phyloP scores from a whole-genome alignment of 2,329 filamentous ascomycete species.

The Pyrenophora graminea region DNA sequence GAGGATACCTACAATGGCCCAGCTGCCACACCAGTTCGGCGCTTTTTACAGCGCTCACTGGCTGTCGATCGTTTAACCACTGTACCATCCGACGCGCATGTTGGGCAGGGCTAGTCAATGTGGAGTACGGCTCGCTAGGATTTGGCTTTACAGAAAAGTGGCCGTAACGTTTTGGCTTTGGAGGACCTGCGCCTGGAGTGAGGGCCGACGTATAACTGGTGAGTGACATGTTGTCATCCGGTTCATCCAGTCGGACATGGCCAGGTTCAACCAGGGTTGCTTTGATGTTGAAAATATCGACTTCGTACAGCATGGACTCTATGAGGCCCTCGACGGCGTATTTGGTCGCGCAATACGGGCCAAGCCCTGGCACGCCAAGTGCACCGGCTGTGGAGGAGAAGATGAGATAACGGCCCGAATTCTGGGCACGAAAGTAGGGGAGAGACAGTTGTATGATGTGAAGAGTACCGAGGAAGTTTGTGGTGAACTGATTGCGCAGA shows the following conservation, averaged over 20 bases:
- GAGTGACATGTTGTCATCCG: slow-evolving; percentile 53
- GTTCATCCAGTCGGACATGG: slow-evolving; percentile 83
- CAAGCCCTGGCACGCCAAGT: slow-evolving; percentile 88
- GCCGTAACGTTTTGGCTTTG: slow-evolving; percentile 74
- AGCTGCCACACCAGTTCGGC: slow-evolving; percentile 93
- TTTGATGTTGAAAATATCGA: slow-evolving; percentile 89
- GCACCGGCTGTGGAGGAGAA: slow-evolving; percentile 93
- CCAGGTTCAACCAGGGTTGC: slow-evolving; percentile 92
- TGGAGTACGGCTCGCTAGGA: slow-evolving; percentile 75
- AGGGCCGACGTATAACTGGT: slow-evolving; percentile 31
- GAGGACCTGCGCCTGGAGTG: slow-evolving; percentile 38
- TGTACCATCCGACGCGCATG: slow-evolving; percentile 91
- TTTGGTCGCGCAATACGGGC: slow-evolving; percentile 95
- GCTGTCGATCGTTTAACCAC: slow-evolving; percentile 91
- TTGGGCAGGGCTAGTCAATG: slow-evolving; percentile 77
- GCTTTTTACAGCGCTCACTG: slow-evolving; percentile 88
- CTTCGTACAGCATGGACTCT: slow-evolving; percentile 95
- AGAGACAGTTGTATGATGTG: slow-evolving; percentile 90
- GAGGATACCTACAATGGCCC: slow-evolving; percentile 92
- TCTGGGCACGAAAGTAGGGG: slow-evolving; percentile 81
- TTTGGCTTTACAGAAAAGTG: slow-evolving; percentile 90
- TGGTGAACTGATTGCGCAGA: slow-evolving; percentile 93
- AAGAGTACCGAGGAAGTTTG: slow-evolving; percentile 93
- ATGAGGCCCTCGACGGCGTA: slow-evolving; percentile 95
- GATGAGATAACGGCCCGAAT: slow-evolving; percentile 81